Percentiles rank a stretch among this genome's conserved stretches.
Conservation (phyloP, 306 rosid species). For the Fragaria nilgerrensis region DNA sequence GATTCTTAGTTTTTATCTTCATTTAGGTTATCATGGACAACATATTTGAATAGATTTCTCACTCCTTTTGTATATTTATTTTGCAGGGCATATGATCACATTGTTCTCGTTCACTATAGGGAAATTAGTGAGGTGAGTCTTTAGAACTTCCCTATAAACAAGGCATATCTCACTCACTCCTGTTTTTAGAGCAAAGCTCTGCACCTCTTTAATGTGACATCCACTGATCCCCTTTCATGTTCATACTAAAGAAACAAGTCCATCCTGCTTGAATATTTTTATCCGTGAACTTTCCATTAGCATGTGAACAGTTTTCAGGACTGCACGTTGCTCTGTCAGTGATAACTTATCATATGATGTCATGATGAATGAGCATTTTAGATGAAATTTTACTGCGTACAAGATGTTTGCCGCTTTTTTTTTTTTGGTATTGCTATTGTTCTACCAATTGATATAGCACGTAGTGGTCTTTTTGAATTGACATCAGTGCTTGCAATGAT, state of each 20-base stretch:
- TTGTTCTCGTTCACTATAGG: constrained; percentile 96
- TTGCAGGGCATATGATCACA: constrained; percentile 83
- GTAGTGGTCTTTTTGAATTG: constrained; percentile 18
- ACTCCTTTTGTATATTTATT: constrained; percentile 18
- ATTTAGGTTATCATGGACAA: neutral
- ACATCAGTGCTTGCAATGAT: constrained; percentile 21
- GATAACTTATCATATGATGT: neutral
- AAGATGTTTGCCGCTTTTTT: neutral
- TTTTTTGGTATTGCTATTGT: neutral
- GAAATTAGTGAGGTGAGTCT: constrained; percentile 73
- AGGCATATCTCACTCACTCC: constrained; percentile 6
- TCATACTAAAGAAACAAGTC: neutral
- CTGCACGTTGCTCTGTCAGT: neutral
- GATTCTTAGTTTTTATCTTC: neutral
- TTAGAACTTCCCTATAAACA: constrained; percentile 24
- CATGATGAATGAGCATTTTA: neutral
- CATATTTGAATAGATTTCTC: constrained; percentile 10
- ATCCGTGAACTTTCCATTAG: neutral
- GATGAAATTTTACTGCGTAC: neutral
- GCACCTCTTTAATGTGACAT: neutral
- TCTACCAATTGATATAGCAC: constrained; percentile 23
- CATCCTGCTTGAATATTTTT: neutral
- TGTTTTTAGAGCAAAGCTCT: neutral
- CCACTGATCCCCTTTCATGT: neutral
- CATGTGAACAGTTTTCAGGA: neutral